Base-by-base conservation (phyloP, 306 rosid genomes). In the Arachis stenosperma region DNA sequence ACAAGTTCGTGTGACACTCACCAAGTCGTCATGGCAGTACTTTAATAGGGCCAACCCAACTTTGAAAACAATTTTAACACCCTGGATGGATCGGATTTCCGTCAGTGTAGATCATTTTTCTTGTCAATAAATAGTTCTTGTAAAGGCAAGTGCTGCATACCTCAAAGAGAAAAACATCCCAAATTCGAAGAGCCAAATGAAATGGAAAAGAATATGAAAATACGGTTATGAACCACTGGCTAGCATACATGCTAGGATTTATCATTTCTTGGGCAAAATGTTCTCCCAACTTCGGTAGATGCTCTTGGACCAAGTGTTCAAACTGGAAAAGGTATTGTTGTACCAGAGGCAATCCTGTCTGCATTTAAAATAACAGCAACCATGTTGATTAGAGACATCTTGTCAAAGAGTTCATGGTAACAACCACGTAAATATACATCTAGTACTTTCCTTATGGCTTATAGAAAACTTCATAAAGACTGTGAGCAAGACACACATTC, bases 211-310 rank as follows among this genome's bases (percentile, higher is more conserved):
- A 94, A 82, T 94, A 91, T 44, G 99, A 90, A 85, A 94, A 94
- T 74, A 94, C 97, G 17, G 98, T 94, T 52, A 94, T 94, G 82
- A 94, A 94, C 99, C 99, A 94, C 79, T 94, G 99, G 82, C 99
- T 94, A 55, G 96, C 99, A 69, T 94, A 94, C 99, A 94, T 94
- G 89, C 97, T 94, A 57, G 99, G 99, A 84, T 91, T 91, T 81
- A 94, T 94, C 97, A 89, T 85, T 83, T 94, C 99, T 14, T 58
- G 67, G 6, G 90, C 72, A 82, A 89, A 91, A 83, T 94, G 99
- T 75, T 91, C 97, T 56, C 99, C 97, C 51, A 94, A 73, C 85
- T 86, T 91, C 0, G 99, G 98, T 75, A 94, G 77, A 81, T 76
- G 81, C 87, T 94, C 98, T 75, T 76, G 83, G 73, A 94, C 90